Conservation (phyloP, 768 basidiomycete species). For the Holtermanniella nyarrowii region DNA sequence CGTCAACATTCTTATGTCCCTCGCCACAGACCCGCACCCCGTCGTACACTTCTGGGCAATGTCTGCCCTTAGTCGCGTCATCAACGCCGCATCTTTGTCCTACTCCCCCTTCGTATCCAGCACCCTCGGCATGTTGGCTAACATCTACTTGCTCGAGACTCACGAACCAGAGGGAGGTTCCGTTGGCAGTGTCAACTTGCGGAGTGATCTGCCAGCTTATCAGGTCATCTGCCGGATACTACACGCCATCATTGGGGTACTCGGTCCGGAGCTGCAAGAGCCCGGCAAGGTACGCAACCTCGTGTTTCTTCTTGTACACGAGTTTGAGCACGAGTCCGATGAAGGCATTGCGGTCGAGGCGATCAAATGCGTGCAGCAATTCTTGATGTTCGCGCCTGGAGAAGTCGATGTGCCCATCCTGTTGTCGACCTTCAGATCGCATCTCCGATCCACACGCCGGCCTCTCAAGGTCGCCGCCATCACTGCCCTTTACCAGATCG, state of each 20-base stretch:
- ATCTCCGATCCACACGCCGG: slow-evolving; percentile 69
- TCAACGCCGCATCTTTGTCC: slow-evolving; percentile 80
- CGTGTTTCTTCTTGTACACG: slow-evolving; percentile 71
- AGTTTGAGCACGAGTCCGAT: slow-evolving; percentile 74
- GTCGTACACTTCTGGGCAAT: slow-evolving; percentile 91
- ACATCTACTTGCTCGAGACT: slow-evolving; percentile 75
- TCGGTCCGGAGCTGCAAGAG: slow-evolving; percentile 93
- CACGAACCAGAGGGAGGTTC: slow-evolving; percentile 91
- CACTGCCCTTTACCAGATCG: slow-evolving; percentile 90
- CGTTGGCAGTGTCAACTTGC: slow-evolving; percentile 66
- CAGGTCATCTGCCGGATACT: slow-evolving; percentile 84
- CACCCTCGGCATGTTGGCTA: slow-evolving; percentile 81
- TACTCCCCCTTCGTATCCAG: slow-evolving; percentile 80
- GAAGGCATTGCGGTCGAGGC: slow-evolving; percentile 85
- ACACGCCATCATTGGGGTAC: slow-evolving; percentile 82
- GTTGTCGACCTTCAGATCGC: slow-evolving; percentile 62
- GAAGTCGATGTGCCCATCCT: slow-evolving; percentile 70
- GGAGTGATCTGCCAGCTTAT: slow-evolving; percentile 84
- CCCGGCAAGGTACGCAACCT: slow-evolving; percentile 66
- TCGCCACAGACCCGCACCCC: slow-evolving; percentile 92
- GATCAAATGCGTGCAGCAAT: slow-evolving; percentile 90
- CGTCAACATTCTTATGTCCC: slow-evolving; percentile 85
- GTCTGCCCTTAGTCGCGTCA: slow-evolving; percentile 70
- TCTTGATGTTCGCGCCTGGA: slow-evolving; percentile 88
- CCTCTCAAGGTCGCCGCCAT: slow-evolving; percentile 89